These are phyloP conservation scores for Discostella pseudostelligera DNA, from an alignment of 108 stramenopile species.

Conservation along the genomic window DNA sequence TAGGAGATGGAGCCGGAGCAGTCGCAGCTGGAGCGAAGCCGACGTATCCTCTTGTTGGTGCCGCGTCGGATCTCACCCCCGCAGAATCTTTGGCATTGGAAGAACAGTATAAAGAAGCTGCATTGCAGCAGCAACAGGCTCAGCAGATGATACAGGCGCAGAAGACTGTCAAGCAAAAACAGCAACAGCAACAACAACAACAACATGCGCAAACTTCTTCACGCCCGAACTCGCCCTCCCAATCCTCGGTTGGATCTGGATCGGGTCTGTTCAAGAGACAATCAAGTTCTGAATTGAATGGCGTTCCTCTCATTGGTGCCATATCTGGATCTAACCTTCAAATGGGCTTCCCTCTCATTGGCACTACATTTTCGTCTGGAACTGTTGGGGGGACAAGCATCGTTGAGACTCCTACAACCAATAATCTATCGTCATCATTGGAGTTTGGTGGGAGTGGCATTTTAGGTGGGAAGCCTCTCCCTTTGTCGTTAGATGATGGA, in stretches of 20 bases:
- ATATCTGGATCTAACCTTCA: constrained; percentile 16
- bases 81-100: constrained; percentile 41
- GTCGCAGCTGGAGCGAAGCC: constrained; percentile 25
- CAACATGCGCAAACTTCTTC: not conserved
- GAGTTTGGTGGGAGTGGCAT: constrained; percentile 47
- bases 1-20: no score
- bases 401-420: constrained; percentile 27
- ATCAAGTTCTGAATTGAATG: constrained; percentile 7
- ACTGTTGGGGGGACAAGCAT: constrained; percentile 13
- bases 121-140: constrained; percentile 36
- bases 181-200: constrained; percentile 5
- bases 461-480: constrained; percentile 43
- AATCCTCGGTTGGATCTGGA: constrained; percentile 41
- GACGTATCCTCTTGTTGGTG: constrained; percentile 11
- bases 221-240: constrained; percentile 19
- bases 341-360: constrained; percentile 40
- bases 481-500: constrained; percentile 13
- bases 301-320: constrained; percentile 19
- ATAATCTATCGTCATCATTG: constrained; percentile 28
- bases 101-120: constrained; percentile 34
- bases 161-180: constrained; percentile 16
- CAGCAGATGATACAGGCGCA: constrained; percentile 24
- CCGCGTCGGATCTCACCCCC: constrained; percentile 46
- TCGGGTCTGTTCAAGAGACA: constrained; percentile 17
- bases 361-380: constrained; percentile 15